Conservation (phyloP, 208 protist genomes). For the Trypanosoma scelopori region DNA sequence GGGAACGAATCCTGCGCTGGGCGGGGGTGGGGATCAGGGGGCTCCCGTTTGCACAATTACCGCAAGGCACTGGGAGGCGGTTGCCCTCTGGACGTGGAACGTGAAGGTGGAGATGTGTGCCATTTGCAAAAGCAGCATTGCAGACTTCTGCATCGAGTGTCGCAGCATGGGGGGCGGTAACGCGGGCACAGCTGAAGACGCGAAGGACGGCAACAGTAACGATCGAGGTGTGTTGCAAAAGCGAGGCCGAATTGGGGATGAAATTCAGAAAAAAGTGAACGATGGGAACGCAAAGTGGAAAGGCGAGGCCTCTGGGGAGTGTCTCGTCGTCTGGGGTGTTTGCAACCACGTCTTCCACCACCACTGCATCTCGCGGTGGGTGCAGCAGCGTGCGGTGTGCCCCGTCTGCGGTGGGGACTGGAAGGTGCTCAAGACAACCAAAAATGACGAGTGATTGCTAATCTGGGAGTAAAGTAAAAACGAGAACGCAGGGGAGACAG, state of each 20-base stretch:
- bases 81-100: constrained; percentile 96
- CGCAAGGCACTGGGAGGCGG: constrained; percentile 96
- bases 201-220: background rate
- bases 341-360: constrained; percentile 99
- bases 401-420: constrained; percentile 96
- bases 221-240: background rate
- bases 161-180: constrained; percentile 11
- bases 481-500: too few species aligned
- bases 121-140: constrained; percentile 97
- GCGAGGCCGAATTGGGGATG: too few species aligned
- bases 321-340: constrained; percentile 96
- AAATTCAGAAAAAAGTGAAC: background rate
- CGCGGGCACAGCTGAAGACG: background rate
- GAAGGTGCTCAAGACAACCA: constrained; percentile 62
- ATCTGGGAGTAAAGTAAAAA: background rate
- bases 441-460: constrained; percentile 8
- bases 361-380: constrained; percentile 99
- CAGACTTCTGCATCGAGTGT: constrained; percentile 97
- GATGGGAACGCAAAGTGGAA: background rate
- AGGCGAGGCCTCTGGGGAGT: constrained; percentile 46
- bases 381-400: constrained; percentile 96
- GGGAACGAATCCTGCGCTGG: background rate
- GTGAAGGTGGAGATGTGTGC: constrained; percentile 95
- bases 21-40: background rate
- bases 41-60: constrained; percentile 28